phyloP scores from a whole-genome alignment of 2,329 filamentous ascomycete species.

The Verticillium klebahnii region DNA sequence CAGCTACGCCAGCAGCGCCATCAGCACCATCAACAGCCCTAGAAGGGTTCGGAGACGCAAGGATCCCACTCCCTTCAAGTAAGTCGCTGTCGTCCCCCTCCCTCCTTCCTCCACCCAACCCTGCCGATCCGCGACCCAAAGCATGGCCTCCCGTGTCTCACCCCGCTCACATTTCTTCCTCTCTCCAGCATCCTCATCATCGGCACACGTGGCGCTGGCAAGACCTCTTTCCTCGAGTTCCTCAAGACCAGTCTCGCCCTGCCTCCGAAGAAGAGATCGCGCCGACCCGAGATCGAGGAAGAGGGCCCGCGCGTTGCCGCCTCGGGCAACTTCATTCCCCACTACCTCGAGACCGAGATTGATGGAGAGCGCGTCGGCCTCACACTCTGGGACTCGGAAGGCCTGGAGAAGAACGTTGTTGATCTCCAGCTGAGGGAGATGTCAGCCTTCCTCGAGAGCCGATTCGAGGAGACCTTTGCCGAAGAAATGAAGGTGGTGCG shows the following conservation, averaged over 20 bases:
- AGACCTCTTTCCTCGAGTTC: slow-evolving; percentile 96
- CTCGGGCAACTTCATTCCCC: slow-evolving; percentile 72
- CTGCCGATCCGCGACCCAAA: not conserved
- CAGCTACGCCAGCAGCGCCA: slow-evolving; percentile 89
- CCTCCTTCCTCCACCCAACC: not conserved
- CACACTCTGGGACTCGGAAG: slow-evolving; percentile 95
- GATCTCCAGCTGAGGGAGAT: slow-evolving; percentile 92
- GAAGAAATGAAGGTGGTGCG: slow-evolving; percentile 98
- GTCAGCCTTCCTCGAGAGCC: slow-evolving; percentile 88
- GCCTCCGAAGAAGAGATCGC: slow-evolving; percentile 71
- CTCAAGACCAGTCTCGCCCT: slow-evolving; percentile 80
- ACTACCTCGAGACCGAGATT: slow-evolving; percentile 92
- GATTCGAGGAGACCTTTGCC: slow-evolving; percentile 95
- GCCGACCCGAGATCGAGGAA: slow-evolving; percentile 44
- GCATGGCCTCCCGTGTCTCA: not conserved
- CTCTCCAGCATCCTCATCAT: slow-evolving; percentile 75
- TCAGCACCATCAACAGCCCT: slow-evolving; percentile 90
- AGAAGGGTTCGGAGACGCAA: slow-evolving; percentile 89
- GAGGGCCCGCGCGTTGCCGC: slow-evolving; percentile 43
- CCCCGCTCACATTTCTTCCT: slow-evolving; percentile 5
- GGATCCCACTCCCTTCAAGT: slow-evolving; percentile 98
- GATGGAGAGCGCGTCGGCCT: slow-evolving; percentile 87
- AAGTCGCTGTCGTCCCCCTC: slow-evolving; percentile 36
- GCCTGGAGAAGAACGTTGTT: slow-evolving; percentile 89
- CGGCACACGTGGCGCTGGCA: slow-evolving; percentile 81